Percentiles rank a stretch among this genome's conserved stretches.
phyloP scores from a whole-genome alignment of 1,284 basidiomycete genomes.

The Rhodotorula sp. region DNA sequence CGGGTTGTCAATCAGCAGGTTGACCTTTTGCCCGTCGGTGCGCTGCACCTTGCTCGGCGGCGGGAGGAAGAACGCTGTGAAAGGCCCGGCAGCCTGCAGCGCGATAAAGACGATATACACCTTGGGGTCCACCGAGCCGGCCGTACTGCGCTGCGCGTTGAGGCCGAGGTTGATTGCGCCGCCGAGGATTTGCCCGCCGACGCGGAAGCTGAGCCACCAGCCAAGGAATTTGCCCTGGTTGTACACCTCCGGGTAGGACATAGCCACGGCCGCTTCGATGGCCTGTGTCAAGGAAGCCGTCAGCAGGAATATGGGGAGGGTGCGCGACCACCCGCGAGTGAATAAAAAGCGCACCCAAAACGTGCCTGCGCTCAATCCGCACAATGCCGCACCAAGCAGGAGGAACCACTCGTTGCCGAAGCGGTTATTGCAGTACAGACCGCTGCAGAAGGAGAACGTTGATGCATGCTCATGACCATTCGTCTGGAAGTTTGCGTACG shows the following conservation, averaged over 20 bases:
- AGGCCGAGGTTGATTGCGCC: constrained; percentile 46
- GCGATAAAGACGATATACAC: constrained; percentile 53
- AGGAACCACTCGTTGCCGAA: constrained; percentile 49
- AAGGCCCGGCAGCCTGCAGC: constrained; percentile 40
- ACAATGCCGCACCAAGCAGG: constrained; percentile 51
- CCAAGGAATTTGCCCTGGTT: constrained; percentile 49
- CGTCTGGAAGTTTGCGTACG: not conserved
- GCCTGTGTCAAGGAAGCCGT: constrained; percentile 48
- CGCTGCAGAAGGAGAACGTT: not conserved
- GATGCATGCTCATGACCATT: not conserved
- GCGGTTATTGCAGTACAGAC: constrained; percentile 44
- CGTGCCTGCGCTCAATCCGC: constrained; percentile 44
- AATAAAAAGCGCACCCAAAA: constrained; percentile 14
- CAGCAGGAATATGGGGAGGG: constrained; percentile 8
- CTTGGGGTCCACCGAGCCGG: constrained; percentile 47
- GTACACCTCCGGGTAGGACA: constrained; percentile 48
- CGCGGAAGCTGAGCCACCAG: constrained; percentile 46
- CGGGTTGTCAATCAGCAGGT: constrained; percentile 41
- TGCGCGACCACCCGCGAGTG: not conserved
- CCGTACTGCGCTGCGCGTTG: constrained; percentile 46
- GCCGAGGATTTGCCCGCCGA: constrained; percentile 38
- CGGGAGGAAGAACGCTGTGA: constrained; percentile 32
- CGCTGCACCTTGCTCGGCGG: constrained; percentile 34
- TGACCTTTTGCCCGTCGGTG: constrained; percentile 26
- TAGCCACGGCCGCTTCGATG: constrained; percentile 46